Percentiles rank a stretch among this genome's conserved stretches.
phyloP scores from a whole-genome alignment of 1,284 basidiomycete genomes.

The Leccinum subfulvum region DNA sequence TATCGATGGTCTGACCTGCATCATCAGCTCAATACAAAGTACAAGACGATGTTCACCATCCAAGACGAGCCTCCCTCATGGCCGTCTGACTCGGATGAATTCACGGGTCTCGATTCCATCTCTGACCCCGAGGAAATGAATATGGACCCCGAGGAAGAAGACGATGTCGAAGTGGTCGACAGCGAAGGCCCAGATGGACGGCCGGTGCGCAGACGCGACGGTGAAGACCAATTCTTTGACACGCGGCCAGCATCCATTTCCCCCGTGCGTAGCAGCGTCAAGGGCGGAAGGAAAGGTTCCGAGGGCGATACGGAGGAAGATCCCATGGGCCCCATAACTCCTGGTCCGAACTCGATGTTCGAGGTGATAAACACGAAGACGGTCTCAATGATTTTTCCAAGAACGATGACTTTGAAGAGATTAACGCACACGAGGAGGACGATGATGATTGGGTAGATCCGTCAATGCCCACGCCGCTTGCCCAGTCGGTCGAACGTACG shows the following conservation, averaged over 20 bases:
- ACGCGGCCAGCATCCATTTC: slow-evolving; percentile 42
- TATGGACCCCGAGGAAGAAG: slow-evolving; percentile 46
- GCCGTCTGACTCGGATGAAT: slow-evolving; percentile 72
- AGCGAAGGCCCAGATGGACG: slow-evolving; percentile 18
- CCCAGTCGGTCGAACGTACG: slow-evolving; percentile 33
- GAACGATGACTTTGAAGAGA: slow-evolving; percentile 33
- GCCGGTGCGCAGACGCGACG: slow-evolving; percentile 24
- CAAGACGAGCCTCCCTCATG: slow-evolving; percentile 85
- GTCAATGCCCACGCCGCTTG: slow-evolving; percentile 37
- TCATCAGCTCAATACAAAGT: slow-evolving; percentile 49
- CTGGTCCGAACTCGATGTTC: slow-evolving; percentile 52
- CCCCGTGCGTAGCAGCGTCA: slow-evolving; percentile 39
- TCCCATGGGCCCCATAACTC: slow-evolving; percentile 62
- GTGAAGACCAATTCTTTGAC: slow-evolving; percentile 48
- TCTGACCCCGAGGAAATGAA: slow-evolving; percentile 73
- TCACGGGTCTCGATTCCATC: slow-evolving; percentile 74
- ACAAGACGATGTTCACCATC: slow-evolving; percentile 77
- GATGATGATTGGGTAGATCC: slow-evolving; percentile 66
- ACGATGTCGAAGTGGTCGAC: slow-evolving; percentile 34
- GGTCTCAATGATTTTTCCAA: slow-evolving; percentile 17
- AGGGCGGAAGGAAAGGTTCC: slow-evolving; percentile 40
- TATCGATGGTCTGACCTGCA: slow-evolving; percentile 2
- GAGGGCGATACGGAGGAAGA: slow-evolving; percentile 69
- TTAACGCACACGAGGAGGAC: slow-evolving; percentile 37
- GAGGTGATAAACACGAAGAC: slow-evolving; percentile 33